These are phyloP conservation scores for Wickerhamomyces chaumierensis DNA, from an alignment of 805 yeast genomes.

Conservation along the genomic window DNA sequence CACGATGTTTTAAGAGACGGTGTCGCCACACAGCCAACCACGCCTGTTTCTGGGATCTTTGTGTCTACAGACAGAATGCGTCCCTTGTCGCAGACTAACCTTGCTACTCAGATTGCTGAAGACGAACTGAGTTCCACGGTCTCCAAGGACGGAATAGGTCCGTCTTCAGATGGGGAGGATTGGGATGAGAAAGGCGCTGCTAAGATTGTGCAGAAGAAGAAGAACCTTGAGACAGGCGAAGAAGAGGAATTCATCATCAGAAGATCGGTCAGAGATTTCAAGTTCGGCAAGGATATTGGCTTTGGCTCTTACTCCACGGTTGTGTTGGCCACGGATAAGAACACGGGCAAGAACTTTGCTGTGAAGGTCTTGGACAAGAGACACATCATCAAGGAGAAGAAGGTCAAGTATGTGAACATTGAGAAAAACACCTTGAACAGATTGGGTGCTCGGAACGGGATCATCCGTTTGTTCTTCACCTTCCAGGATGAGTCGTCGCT, in stretches of 20 bases:
- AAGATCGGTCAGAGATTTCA: constrained; percentile 69
- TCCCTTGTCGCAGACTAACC: constrained; percentile 16
- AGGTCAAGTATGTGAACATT: constrained; percentile 74
- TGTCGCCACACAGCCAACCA: constrained; percentile 11
- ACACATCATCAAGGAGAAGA: constrained; percentile 71
- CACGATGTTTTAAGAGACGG: constrained; percentile 5
- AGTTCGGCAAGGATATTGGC: constrained; percentile 81
- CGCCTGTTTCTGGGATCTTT: constrained; percentile 16
- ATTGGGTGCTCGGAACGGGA: constrained; percentile 47
- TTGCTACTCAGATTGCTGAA: constrained; percentile 3
- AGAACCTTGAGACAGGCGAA: constrained; percentile 36
- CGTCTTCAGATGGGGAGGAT: neutral
- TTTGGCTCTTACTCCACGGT: constrained; percentile 97
- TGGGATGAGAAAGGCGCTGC: constrained; percentile 45
- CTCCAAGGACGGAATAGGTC: no score
- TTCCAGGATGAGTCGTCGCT: constrained; percentile 68
- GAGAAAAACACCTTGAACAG: constrained; percentile 73
- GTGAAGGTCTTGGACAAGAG: constrained; percentile 67
- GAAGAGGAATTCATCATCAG: constrained; percentile 37
- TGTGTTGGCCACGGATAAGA: constrained; percentile 70
- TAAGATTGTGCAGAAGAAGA: constrained; percentile 31
- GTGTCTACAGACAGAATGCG: constrained; percentile 16
- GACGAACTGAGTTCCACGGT: no score
- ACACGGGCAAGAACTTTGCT: constrained; percentile 66
- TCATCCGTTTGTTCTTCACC: constrained; percentile 62